Evolutionary conservation across 306 rosid species (phyloP), one percentile per base, ranked within the genome.

Genomic region (Rosa persica): DNA sequence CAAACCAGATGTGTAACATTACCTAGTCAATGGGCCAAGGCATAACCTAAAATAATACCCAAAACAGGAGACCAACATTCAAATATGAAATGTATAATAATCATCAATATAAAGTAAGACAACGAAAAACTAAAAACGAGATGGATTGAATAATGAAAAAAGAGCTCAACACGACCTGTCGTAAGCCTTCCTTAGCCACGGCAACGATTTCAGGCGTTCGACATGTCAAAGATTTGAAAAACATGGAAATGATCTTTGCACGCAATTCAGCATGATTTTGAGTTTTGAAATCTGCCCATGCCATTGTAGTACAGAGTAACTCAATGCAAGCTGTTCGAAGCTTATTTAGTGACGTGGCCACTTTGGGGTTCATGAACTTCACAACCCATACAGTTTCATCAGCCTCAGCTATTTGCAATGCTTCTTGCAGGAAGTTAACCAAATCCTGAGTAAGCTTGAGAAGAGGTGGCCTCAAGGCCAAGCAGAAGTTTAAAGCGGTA

Each of bases 401-500:
- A 78, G 99, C 92, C 86, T 96, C 99, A 23, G 99, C 98, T 81
- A 93, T 96, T 80, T 90, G 94, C 86, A 96, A 87, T 58, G 99
- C 98, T 80, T 96, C 99, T 93, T 93, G 99, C 83, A 96, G 90
- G 85, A 96, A 96, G 83, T 83, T 96, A 76, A 96, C 93, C 66
- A 96, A 80, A 85, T 96, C 99, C 60, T 92, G 91, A 74, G 98
- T 96, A 92, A 93, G 83, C 89, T 96, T 96, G 85, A 96, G 89
- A 83, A 96, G 99, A 70, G 99, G 99, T 8, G 99, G 99, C 88
- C 99, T 89, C 88, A 96, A 86, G 75, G 98, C 98, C 82, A 96
- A 87, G 81, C 99, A 96, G 79, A 91, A 96, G 76, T 96, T 96
- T 89, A 96, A 91, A 67, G 98, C 96, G 20, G 97, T 89, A 80